Evolutionary conservation across 2,329 filamentous ascomycete species (phyloP).

Genomic region (Balansia obtecta): DNA sequence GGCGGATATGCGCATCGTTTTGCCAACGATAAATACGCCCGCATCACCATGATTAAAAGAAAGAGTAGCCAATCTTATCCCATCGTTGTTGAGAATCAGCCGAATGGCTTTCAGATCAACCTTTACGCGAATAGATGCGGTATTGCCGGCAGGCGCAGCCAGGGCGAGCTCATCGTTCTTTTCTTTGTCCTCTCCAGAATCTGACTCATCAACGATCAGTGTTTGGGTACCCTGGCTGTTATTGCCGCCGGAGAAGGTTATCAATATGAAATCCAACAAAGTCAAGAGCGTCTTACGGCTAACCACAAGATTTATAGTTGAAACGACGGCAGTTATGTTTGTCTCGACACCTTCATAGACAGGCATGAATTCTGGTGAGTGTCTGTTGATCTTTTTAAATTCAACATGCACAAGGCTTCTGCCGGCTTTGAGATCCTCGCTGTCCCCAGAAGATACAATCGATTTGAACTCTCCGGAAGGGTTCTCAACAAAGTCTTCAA

Average conservation of each 20-base stretch:
- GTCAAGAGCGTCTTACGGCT: conserved; percentile 88
- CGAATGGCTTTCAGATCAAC: conserved; percentile 87
- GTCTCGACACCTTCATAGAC: conserved; percentile 89
- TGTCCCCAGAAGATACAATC: conserved; percentile 76
- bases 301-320: conserved; percentile 91
- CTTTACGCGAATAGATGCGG: conserved; percentile 81
- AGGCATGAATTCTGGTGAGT: conserved; percentile 85
- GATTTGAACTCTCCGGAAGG: conserved; percentile 87
- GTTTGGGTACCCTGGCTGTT: conserved; percentile 25
- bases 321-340: conserved; percentile 81
- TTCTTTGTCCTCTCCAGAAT: conserved; percentile 17
- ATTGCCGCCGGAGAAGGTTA: conserved; percentile 67
- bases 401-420: conserved; percentile 80
- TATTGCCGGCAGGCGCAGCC: conserved; percentile 23
- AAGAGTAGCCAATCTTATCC: conserved; percentile 82
- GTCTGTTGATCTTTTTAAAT: conserved; percentile 76
- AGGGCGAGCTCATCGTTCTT: conserved; percentile 23
- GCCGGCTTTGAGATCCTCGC: conserved; percentile 60
- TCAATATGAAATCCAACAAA: conserved; percentile 81
- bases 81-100: conserved; percentile 93
- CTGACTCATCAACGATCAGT: conserved; percentile 20
- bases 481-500: conserved; percentile 92
- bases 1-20: conserved; percentile 76
- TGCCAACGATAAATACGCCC: conserved; percentile 74
- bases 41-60: conserved; percentile 89